Evolutionary conservation across 2,329 filamentous ascomycete genomes (phyloP).

Genomic region (Colletotrichum kahawae): DNA sequence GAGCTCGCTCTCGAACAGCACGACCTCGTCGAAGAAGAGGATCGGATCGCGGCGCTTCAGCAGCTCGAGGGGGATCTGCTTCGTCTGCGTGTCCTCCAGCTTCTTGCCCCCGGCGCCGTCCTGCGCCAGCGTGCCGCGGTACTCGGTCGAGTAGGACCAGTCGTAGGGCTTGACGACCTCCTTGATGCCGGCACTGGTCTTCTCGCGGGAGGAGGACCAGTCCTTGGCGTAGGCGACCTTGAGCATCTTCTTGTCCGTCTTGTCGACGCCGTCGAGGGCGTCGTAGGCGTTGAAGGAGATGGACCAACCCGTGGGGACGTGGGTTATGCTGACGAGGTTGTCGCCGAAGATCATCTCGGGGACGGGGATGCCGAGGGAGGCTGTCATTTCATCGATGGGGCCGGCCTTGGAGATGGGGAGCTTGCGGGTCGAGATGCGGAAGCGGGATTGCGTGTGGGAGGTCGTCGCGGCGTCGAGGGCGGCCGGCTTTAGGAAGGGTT

Average conservation of each 20-base stretch:
- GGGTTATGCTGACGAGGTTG: constrained; percentile 79
- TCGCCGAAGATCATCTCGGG: constrained; percentile 99
- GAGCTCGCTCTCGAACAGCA: constrained; percentile 96
- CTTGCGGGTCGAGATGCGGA: constrained; percentile 83
- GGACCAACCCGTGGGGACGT: constrained; percentile 76
- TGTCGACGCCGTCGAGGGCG: constrained; percentile 90
- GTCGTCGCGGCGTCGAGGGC: constrained; percentile 59
- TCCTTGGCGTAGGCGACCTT: constrained; percentile 91
- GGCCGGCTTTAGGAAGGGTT: constrained; percentile 59
- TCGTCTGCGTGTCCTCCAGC: constrained; percentile 27
- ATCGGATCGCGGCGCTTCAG: constrained; percentile 92
- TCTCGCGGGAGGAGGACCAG: constrained; percentile 74
- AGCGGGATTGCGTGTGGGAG: constrained; percentile 65
- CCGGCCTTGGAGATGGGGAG: constrained; percentile 92
- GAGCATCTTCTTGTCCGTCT: constrained; percentile 89
- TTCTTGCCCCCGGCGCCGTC: not conserved
- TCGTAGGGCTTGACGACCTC: constrained; percentile 96
- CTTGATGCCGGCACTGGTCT: constrained; percentile 85
- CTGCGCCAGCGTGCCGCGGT: constrained; percentile 70
- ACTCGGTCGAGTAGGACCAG: constrained; percentile 95
- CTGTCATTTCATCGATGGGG: constrained; percentile 85
- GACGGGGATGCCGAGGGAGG: constrained; percentile 80
- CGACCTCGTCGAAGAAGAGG: constrained; percentile 93
- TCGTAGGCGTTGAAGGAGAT: constrained; percentile 85
- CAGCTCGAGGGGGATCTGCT: constrained; percentile 80